These are phyloP conservation scores for Talaromyces pinophilus DNA, from an alignment of 2,329 filamentous ascomycete species.

Conservation along the genomic window DNA sequence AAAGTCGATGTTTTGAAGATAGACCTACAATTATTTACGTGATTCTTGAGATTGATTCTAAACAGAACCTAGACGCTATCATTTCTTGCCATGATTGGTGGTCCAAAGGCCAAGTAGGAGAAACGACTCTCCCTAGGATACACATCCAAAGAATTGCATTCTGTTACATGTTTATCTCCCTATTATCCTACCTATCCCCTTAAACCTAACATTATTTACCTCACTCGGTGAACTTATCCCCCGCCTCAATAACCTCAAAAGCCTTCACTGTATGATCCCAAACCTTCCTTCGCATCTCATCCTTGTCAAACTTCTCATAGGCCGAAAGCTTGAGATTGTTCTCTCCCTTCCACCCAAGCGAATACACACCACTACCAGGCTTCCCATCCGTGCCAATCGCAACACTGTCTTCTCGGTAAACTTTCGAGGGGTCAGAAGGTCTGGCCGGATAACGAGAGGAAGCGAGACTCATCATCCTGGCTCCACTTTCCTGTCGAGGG, in stretches of 20 bases:
- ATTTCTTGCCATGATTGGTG: not conserved
- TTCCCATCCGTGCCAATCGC: slow-evolving; percentile 16
- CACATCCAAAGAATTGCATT: too few relatives aligned
- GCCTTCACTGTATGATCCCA: slow-evolving; percentile 20
- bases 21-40: not conserved
- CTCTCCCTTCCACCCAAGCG: slow-evolving; percentile 18
- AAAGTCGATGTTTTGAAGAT: slow-evolving; percentile 7
- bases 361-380: slow-evolving; percentile 18
- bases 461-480: slow-evolving; percentile 21
- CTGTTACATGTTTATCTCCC: not conserved
- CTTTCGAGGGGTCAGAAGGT: not conserved
- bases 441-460: slow-evolving; percentile 18
- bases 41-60: not conserved
- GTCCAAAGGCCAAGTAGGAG: not conserved
- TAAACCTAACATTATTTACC: not conserved
- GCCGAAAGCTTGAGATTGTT: not conserved
- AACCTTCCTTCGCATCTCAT: slow-evolving; percentile 19
- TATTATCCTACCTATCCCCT: not conserved
- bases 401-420: not conserved
- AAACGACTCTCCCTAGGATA: too few relatives aligned
- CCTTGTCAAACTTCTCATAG: slow-evolving; percentile 21
- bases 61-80: not conserved
- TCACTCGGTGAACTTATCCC: slow-evolving; percentile 8
- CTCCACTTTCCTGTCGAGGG: slow-evolving; percentile 18
- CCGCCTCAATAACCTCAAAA: slow-evolving; percentile 17